Conservation (phyloP, 257 asterid species). For the Mitragyna speciosa region DNA sequence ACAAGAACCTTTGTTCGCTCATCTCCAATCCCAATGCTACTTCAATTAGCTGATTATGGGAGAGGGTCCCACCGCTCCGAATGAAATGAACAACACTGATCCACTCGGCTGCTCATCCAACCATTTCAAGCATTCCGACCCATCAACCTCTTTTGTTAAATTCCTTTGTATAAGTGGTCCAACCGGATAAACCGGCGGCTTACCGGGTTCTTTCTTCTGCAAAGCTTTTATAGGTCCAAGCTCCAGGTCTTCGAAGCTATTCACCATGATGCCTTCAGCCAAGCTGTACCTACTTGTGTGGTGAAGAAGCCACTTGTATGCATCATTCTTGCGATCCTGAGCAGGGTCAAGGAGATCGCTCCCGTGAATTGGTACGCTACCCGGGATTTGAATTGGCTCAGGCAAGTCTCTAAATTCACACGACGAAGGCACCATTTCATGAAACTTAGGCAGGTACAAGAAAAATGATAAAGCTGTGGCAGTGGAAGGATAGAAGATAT, state of each 20-base stretch:
- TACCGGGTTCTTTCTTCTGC: slow-evolving; percentile 23
- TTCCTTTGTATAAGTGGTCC: slow-evolving; percentile 61
- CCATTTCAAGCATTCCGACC: slow-evolving; percentile 44
- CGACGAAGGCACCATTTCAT: slow-evolving; percentile 25
- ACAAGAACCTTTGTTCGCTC: slow-evolving; percentile 41
- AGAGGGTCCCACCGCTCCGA: slow-evolving; percentile 71
- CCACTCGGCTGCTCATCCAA: slow-evolving; percentile 61
- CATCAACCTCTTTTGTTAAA: background rate
- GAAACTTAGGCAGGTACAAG: slow-evolving; percentile 51
- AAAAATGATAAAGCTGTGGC: slow-evolving; percentile 56
- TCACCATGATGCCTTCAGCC: slow-evolving; percentile 65
- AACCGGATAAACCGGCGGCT: slow-evolving; percentile 53
- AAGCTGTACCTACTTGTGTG: slow-evolving; percentile 42
- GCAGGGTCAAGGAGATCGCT: slow-evolving; percentile 55
- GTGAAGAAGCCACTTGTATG: slow-evolving; percentile 56
- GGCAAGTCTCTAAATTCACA: slow-evolving; percentile 52
- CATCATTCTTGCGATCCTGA: slow-evolving; percentile 61
- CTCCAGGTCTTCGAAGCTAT: slow-evolving; percentile 63
- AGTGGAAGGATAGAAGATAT: slow-evolving; percentile 55
- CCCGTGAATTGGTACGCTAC: slow-evolving; percentile 59
- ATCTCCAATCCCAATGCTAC: slow-evolving; percentile 36
- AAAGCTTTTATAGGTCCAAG: slow-evolving; percentile 44
- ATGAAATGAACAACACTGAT: slow-evolving; percentile 65
- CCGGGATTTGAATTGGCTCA: slow-evolving; percentile 59
- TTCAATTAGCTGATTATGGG: slow-evolving; percentile 43